phyloP scores from a whole-genome alignment of 768 basidiomycete genomes.

The Stropharia rugosoannulata region DNA sequence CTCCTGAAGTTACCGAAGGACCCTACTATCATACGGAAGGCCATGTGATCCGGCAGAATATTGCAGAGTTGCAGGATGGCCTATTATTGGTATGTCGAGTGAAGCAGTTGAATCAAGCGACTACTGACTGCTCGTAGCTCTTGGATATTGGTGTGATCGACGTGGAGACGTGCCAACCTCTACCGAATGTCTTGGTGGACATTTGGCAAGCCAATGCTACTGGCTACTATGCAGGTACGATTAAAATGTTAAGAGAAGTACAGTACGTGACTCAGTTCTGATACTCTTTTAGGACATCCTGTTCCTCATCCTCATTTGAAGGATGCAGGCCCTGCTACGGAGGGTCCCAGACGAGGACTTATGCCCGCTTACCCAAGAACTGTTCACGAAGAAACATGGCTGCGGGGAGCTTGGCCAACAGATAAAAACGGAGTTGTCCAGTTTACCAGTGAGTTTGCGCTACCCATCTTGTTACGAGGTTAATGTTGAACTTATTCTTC shows the following conservation, averaged over 20 bases:
- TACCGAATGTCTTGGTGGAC: constrained; percentile 57
- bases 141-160: constrained; percentile 60
- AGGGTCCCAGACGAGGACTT: constrained; percentile 43
- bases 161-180: constrained; percentile 53
- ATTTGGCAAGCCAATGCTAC: constrained; percentile 62
- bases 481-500: not conserved
- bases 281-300: constrained; percentile 39
- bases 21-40: constrained; percentile 52
- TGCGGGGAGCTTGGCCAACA: constrained; percentile 55
- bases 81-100: constrained; percentile 38
- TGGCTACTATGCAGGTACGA: constrained; percentile 48
- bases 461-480: not conserved
- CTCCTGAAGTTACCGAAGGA: constrained; percentile 53
- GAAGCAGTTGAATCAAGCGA: not conserved
- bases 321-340: constrained; percentile 44
- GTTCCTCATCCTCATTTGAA: constrained; percentile 40
- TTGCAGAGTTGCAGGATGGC: constrained; percentile 53
- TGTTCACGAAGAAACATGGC: constrained; percentile 40
- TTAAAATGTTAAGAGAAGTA: not conserved
- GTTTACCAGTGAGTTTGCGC: constrained; percentile 42
- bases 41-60: constrained; percentile 52
- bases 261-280: not conserved
- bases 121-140: constrained; percentile 26
- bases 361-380: constrained; percentile 46
- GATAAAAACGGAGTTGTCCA: constrained; percentile 51